Base-by-base conservation (phyloP, 208 protist species). In the Phytomonas francai region DNA sequence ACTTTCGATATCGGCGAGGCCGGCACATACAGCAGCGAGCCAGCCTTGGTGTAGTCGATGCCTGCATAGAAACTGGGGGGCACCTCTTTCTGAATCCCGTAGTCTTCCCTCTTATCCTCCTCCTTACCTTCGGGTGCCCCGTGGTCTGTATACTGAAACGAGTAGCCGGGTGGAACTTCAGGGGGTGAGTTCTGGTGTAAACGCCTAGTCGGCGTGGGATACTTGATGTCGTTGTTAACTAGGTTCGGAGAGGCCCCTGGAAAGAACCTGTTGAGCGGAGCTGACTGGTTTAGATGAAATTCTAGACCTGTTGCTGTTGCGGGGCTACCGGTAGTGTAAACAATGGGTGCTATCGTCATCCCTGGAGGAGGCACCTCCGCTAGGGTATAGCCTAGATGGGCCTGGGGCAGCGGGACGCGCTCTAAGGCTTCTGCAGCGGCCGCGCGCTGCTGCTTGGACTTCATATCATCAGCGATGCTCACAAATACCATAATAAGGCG, bases 401-500 rank as follows among this genome's bases (percentile, higher is more conserved):
- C 42, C 59, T n/a, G 69, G 51, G 30, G 57, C n/a, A 31, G 54
- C n/a, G 28, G 19, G 31, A 56, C 25, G 3, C 16, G 63, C 45
- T 34, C n/a, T 39, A 59, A 2, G 3, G 31, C 45, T 25, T 54
- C 19, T 54, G 19, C 45, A 25, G 45, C 45, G 45, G 19, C 58
- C 11, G 31, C 7, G 31, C 62, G 65, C 9, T 75, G 63, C 36
- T 70, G 62, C 29, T 76, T 72, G 16, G 36, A 60, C 7, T 68
- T 72, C 69, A 77, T 78, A 32, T 81, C 64, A 29, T 85, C 63
- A 6, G 80, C 85, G 45, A 95, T 86, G 59, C 74, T 67, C 19
- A 92, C 68, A 73, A 95, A 95, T 11, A 95, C 68, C 72, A 80
- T 74, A 32, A 95, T 83, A 11, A 95, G 83, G 1, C 81, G 77